Evolutionary conservation across 2,329 filamentous ascomycete species (phyloP), one percentile per base, ranked within the genome.

Genomic region (Aspergillus puulaauensis): DNA sequence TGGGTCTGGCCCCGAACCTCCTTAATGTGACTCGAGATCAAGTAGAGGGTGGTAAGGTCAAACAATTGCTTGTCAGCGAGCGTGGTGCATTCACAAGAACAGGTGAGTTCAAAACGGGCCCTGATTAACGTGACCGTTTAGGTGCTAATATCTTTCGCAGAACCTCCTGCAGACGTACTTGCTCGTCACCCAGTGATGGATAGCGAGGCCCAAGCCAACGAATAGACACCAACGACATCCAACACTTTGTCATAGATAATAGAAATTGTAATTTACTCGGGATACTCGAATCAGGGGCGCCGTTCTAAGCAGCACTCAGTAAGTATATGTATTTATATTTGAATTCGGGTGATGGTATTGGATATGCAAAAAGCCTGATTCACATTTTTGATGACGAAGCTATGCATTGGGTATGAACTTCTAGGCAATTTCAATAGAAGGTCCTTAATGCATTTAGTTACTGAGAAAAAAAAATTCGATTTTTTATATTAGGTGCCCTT

Each of bases 1-100:
- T 88, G 86, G 86, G 86, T 47, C 73, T 87, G 64, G 79, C 77
- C 77, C 55, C 84, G 81, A 77, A 77, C 74, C 84, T 86, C 71
- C 75, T 85, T 53, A 71, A 68, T 14, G 70, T 87, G 58, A 82
- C 80, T 3, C 76, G 85, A 58, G 77, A 80, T 65, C 83, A 88
- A 19, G 84, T 88, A 6, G 83, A 86, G 74, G 78, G 68, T 49
- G 85, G 85, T 3, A 76, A 76, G 56, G 78, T 80, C 5, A 77
- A 77, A 35, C 76, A 79, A 40, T 70, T 77, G 33, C 74, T 75
- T 56, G 73, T 74, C 41, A 65, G 70, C 31, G 73, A 78, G 63
- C 67, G 72, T 50, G 76, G 74, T 60, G 62, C 72, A 44, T 77
- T 75, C 54, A 72, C 75, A 15, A 71, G 77, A 62, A 70, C 71